These are phyloP conservation scores for Gamarada debralockiae DNA, from an alignment of 495 filamentous ascomycete species.

Conservation along the genomic window DNA sequence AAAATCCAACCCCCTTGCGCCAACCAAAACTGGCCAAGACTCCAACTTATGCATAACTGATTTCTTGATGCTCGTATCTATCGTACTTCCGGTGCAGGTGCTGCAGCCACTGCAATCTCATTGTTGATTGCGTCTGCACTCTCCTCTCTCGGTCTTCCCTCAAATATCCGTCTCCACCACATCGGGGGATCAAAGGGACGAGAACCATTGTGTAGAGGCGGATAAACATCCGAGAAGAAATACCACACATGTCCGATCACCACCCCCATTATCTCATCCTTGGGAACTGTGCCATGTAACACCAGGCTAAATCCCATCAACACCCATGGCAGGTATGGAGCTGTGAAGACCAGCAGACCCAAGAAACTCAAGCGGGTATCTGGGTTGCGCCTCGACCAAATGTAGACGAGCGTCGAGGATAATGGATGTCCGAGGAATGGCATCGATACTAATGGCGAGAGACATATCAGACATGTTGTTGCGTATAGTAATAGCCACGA, in stretches of 20 bases:
- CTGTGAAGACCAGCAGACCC: slow-evolving; percentile 84
- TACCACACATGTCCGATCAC: slow-evolving; percentile 97
- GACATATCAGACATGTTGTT: slow-evolving; percentile 64
- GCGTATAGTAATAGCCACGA: slow-evolving; percentile 90
- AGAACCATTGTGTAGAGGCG: slow-evolving; percentile 78
- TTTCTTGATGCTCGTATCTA: slow-evolving; percentile 2
- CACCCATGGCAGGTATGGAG: slow-evolving; percentile 95
- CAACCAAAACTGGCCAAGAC: slow-evolving; percentile 3
- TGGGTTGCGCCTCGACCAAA: slow-evolving; percentile 94
- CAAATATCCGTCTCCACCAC: slow-evolving; percentile 91
- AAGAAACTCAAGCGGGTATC: slow-evolving; percentile 88
- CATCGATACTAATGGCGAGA: slow-evolving; percentile 83
- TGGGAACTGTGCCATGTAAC: slow-evolving; percentile 80
- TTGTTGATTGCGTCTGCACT: slow-evolving; percentile 45
- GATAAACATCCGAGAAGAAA: slow-evolving; percentile 96
- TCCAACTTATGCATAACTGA: slow-evolving; percentile 10
- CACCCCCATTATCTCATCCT: slow-evolving; percentile 93
- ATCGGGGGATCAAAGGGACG: slow-evolving; percentile 84
- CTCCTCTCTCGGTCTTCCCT: slow-evolving; percentile 42
- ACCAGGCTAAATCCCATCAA: slow-evolving; percentile 85
- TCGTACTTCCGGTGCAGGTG: slow-evolving; percentile 30
- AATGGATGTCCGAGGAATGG: slow-evolving; percentile 90
- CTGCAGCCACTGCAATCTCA: slow-evolving; percentile 48
- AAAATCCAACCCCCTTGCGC: not conserved
- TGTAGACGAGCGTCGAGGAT: slow-evolving; percentile 91